A percentile compares a stretch with the other conserved stretches of the same genome.
Conservation (phyloP, 306 rosid genomes). For the Cicer arietinum region DNA sequence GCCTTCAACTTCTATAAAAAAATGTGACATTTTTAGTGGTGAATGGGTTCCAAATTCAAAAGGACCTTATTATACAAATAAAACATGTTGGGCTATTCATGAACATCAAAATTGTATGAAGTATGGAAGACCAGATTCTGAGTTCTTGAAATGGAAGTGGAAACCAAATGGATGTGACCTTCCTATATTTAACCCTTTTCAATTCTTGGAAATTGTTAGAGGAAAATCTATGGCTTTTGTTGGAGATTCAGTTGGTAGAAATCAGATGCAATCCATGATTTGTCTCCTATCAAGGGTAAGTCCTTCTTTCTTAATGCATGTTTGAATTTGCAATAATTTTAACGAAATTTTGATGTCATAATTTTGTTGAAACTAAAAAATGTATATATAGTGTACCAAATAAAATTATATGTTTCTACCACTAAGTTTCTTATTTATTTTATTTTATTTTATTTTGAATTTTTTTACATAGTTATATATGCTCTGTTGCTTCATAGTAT, state of each 20-base stretch:
- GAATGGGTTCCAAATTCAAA: constrained; percentile 84
- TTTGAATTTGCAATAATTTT: background rate
- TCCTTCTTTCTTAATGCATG: background rate
- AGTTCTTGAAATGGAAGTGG: constrained; percentile 90
- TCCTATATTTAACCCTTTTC: constrained; percentile 77
- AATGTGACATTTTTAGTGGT: constrained; percentile 81
- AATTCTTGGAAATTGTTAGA: constrained; percentile 74
- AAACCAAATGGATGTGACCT: constrained; percentile 80
- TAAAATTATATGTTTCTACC: background rate
- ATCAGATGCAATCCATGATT: constrained; percentile 84
- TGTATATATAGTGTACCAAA: background rate
- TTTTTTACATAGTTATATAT: background rate
- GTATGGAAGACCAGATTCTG: constrained; percentile 80
- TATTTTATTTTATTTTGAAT: background rate
- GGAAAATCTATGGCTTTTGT: constrained; percentile 88
- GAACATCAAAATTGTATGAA: constrained; percentile 91
- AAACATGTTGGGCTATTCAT: constrained; percentile 84
- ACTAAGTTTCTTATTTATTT: background rate
- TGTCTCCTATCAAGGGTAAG: constrained; percentile 64
- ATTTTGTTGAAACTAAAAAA: background rate
- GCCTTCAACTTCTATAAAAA: constrained; percentile 42
- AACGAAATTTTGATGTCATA: background rate
- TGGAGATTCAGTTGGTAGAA: constrained; percentile 94
- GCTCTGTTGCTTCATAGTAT: background rate
- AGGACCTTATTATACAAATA: constrained; percentile 82